Base-by-base conservation (phyloP, 345 rosid genomes). In the Raphanus sativus region DNA sequence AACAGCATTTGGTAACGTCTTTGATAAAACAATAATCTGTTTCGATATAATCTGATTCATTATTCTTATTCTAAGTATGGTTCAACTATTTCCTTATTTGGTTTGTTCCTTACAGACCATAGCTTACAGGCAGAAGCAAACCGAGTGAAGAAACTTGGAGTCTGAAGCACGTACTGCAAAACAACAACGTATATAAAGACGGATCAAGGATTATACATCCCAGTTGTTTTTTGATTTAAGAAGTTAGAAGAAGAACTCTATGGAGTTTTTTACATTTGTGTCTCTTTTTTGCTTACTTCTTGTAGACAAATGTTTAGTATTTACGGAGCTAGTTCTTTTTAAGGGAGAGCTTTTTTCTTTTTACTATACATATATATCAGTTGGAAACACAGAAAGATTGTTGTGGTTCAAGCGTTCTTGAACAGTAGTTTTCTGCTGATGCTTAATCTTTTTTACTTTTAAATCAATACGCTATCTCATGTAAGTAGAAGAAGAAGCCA, bases 51-150 rank as follows among this genome's bases (percentile, higher is more conserved):
- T 50, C 8, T n/a, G 1, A 16, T 15, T 48, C 55, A 16, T 15
- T 34, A 16, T 9, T 29, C 5, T 13, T 32, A 21, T 10, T 69
- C 12, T 21, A 56, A 40, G 34, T 73, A 54, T 79, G 36, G 52
- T 36, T 54, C 60, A 78, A 72, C 56, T 11, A 42, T 69, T 66
- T 28, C 62, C 52, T 67, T 67, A 12, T 17, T 61, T 59, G 66
- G 21, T 10, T 21, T 67, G 68, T 74, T 17, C 61, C 68, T 48
- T 68, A 34, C 61, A 79, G 82, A 40, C 74, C 82, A 79, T 79
- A 68, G 32, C 82, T 38, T 79, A 79, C 66, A 59, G 71, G 40
- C 16, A 69, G 24, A 79, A 74, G 71, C 82, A 68, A 79, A 68
- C 70, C 55, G 75, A 69, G 75, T 79, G 40, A 79, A 62, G 56